A percentile compares a stretch with the other conserved stretches of the same genome.
Conservation (phyloP, 2,329 filamentous ascomycete species). For the Pleoardoris graminearum region DNA sequence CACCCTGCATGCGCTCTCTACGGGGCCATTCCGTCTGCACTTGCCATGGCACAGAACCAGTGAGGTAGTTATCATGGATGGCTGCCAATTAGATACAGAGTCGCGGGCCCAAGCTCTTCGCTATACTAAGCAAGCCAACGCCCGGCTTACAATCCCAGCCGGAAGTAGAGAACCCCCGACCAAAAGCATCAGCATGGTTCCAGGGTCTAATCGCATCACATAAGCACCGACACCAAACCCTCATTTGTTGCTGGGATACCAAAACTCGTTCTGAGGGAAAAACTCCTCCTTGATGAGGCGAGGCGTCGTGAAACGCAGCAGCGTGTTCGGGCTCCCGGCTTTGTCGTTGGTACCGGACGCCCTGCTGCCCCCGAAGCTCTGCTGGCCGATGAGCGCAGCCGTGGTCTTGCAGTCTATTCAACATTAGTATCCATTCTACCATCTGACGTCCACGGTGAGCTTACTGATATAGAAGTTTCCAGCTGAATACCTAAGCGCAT, state of each 20-base stretch:
- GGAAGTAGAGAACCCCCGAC: neutral
- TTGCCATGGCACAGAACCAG: no score
- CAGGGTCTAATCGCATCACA: neutral
- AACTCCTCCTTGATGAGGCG: constrained; percentile 60
- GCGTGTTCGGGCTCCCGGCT: constrained; percentile 55
- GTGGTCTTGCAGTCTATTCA: constrained; percentile 37
- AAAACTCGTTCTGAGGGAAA: constrained; percentile 49
- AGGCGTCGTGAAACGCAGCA: constrained; percentile 58
- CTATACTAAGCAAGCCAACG: no score
- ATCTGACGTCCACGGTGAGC: no score
- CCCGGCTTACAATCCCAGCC: no score
- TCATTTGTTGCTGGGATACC: constrained; percentile 55
- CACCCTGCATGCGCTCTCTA: no score
- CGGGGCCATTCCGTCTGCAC: no score
- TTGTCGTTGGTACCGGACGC: constrained; percentile 61
- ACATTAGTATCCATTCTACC: no score
- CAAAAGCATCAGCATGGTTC: neutral
- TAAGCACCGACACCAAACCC: neutral
- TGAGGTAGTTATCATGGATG: no score
- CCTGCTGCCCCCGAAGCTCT: constrained; percentile 56
- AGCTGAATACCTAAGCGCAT: constrained; percentile 69
- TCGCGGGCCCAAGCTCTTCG: no score
- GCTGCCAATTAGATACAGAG: no score
- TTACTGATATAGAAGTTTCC: constrained; percentile 80
- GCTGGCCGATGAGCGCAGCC: constrained; percentile 50